These are phyloP conservation scores for Hypoxylon sp. DNA, from an alignment of 2,329 filamentous ascomycete species.

Conservation along the genomic window DNA sequence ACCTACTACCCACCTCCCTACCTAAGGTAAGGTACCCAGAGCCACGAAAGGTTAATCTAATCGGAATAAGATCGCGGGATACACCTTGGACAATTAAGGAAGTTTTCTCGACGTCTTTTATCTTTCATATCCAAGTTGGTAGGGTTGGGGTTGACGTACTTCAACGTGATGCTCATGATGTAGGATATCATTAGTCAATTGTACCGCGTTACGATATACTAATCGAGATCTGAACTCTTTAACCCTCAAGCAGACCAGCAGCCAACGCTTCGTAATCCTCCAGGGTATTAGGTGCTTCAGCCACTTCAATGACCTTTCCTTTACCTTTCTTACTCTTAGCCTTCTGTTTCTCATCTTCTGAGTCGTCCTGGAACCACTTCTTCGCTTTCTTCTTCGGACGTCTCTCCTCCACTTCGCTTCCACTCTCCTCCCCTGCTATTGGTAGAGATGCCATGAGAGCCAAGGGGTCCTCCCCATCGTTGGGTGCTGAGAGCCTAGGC, in stretches of 20 bases:
- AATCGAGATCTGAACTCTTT: conserved; percentile 32
- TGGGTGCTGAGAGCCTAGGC: conserved; percentile 57
- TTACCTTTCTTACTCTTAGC: conserved; percentile 63
- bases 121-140: not conserved
- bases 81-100: conserved; percentile 24
- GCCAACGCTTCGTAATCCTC: conserved; percentile 85
- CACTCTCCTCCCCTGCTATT: conserved; percentile 57
- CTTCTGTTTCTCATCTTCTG: conserved; percentile 64
- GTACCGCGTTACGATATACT: conserved; percentile 14
- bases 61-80: conserved; percentile 16
- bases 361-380: conserved; percentile 84
- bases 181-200: conserved; percentile 21
- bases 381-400: conserved; percentile 75
- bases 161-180: not conserved
- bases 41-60: conserved; percentile 11
- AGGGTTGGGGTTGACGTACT: conserved; percentile 1
- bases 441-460: conserved; percentile 72
- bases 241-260: conserved; percentile 74
- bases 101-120: conserved; percentile 6
- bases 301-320: conserved; percentile 71
- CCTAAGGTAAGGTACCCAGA: conserved; percentile 8
- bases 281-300: conserved; percentile 80
- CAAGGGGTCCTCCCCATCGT: conserved; percentile 67
- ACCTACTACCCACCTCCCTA: conserved; percentile 3
- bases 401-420: conserved; percentile 56